Conservation (phyloP, 2,329 filamentous ascomycete species). For the Zymoseptoria tritici region DNA sequence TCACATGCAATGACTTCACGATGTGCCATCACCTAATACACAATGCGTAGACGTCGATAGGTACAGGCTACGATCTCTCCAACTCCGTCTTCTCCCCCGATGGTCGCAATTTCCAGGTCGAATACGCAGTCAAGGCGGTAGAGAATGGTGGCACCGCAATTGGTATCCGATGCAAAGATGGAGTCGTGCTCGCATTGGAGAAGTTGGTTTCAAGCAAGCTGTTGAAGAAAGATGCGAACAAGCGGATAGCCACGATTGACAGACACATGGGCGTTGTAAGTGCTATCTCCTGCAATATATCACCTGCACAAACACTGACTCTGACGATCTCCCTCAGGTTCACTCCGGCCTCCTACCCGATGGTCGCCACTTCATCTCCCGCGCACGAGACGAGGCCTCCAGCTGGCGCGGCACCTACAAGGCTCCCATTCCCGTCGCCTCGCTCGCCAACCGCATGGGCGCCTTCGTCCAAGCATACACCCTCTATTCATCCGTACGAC, state of each 20-base stretch:
- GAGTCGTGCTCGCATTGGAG: conserved; percentile 90
- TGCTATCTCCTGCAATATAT: conserved; percentile 8
- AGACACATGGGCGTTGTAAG: conserved; percentile 87
- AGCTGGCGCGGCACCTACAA: conserved; percentile 93
- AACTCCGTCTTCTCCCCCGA: conserved; percentile 99
- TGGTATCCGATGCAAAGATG: conserved; percentile 94
- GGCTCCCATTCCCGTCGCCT: conserved; percentile 78
- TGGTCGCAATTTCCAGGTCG: conserved; percentile 95
- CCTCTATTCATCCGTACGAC: conserved; percentile 90
- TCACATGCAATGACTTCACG: neutral
- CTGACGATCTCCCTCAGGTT: conserved; percentile 49
- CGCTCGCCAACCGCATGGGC: conserved; percentile 87
- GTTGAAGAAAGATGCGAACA: conserved; percentile 90
- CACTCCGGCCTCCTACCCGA: conserved; percentile 92
- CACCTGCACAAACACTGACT: conserved; percentile 4
- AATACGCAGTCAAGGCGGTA: conserved; percentile 97
- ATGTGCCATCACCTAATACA: conserved; percentile 1
- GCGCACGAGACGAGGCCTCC: conserved; percentile 86
- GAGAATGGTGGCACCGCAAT: conserved; percentile 96
- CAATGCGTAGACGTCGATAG: conserved; percentile 80
- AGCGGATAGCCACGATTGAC: conserved; percentile 92
- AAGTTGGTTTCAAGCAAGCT: conserved; percentile 95
- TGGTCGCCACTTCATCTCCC: conserved; percentile 87
- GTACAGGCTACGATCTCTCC: conserved; percentile 96
- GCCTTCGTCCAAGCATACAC: conserved; percentile 96